Evolutionary conservation across 164 flowering plant genomes (phyloP).

Genomic region (Houttuynia cordata): DNA sequence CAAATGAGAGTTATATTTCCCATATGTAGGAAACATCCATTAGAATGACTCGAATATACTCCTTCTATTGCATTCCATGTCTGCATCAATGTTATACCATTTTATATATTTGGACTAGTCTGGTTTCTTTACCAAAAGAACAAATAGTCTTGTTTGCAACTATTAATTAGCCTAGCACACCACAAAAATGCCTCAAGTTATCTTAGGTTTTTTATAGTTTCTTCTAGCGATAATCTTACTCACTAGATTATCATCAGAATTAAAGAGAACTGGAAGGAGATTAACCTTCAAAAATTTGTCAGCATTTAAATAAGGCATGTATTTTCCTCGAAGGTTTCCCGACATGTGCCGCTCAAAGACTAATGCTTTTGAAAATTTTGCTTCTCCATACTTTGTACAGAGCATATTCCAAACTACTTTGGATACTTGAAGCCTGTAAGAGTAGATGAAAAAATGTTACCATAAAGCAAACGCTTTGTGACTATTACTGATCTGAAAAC

Average conservation of each 20-base stretch:
- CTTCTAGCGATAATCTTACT: background rate
- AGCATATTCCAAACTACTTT: conserved; percentile 42
- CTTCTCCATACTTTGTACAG: conserved; percentile 19
- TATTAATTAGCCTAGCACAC: no score
- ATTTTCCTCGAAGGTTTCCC: conserved; percentile 41
- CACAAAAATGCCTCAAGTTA: no score
- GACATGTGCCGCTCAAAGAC: conserved; percentile 19
- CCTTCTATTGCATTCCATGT: no score
- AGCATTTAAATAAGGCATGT: conserved; percentile 55
- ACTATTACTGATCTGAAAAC: background rate
- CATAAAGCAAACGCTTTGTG: no score
- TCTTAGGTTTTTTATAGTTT: background rate
- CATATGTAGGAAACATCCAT: no score
- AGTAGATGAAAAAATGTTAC: background rate
- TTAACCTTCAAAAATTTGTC: conserved; percentile 63
- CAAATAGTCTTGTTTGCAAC: no score
- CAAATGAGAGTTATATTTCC: no score
- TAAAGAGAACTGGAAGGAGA: background rate
- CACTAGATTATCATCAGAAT: background rate
- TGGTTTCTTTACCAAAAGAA: no score
- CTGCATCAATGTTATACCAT: no score
- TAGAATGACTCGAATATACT: no score
- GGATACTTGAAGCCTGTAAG: conserved; percentile 44
- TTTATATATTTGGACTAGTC: no score
- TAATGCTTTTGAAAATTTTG: conserved; percentile 22